phyloP scores from a whole-genome alignment of 2,329 filamentous ascomycete species.

The Beauveria medogensis region DNA sequence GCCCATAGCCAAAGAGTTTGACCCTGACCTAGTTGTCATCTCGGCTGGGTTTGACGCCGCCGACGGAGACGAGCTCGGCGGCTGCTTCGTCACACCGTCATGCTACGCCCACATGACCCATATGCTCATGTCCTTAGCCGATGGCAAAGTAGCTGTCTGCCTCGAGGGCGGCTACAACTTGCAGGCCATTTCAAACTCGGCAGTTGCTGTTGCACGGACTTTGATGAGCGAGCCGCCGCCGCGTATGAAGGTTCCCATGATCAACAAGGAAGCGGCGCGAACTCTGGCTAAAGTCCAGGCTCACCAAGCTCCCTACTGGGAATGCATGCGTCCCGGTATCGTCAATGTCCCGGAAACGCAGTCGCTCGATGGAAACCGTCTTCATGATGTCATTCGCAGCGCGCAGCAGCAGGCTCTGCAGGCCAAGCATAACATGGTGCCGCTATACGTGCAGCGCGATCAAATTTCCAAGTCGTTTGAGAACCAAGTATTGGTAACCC shows the following conservation, averaged over 20 bases:
- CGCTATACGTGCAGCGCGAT: slow-evolving; percentile 70
- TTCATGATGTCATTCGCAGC: slow-evolving; percentile 73
- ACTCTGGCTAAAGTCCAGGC: slow-evolving; percentile 52
- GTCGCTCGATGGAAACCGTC: slow-evolving; percentile 47
- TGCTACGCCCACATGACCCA: slow-evolving; percentile 99
- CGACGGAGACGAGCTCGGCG: slow-evolving; percentile 83
- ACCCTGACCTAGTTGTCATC: slow-evolving; percentile 90
- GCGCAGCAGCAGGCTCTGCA: slow-evolving; percentile 67
- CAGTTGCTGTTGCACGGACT: slow-evolving; percentile 81
- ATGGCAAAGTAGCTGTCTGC: slow-evolving; percentile 84
- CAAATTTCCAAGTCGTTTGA: slow-evolving; percentile 69
- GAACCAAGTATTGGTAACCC: slow-evolving; percentile 78
- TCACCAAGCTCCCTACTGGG: slow-evolving; percentile 68
- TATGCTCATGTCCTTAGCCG: slow-evolving; percentile 93
- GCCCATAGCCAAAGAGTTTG: slow-evolving; percentile 89
- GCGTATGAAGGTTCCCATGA: slow-evolving; percentile 45
- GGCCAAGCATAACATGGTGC: slow-evolving; percentile 67
- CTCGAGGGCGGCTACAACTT: slow-evolving; percentile 96
- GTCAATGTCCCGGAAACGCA: slow-evolving; percentile 46
- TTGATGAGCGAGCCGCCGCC: slow-evolving; percentile 91
- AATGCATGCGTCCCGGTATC: slow-evolving; percentile 69
- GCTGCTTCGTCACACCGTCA: slow-evolving; percentile 81
- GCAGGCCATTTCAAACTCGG: slow-evolving; percentile 83
- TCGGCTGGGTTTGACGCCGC: slow-evolving; percentile 95
- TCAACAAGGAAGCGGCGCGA: slow-evolving; percentile 49